Percentiles rank a stretch among this genome's conserved stretches.
Conservation (phyloP, 192 early-diverging fungal genomes). For the Helicostylum pulchrum region DNA sequence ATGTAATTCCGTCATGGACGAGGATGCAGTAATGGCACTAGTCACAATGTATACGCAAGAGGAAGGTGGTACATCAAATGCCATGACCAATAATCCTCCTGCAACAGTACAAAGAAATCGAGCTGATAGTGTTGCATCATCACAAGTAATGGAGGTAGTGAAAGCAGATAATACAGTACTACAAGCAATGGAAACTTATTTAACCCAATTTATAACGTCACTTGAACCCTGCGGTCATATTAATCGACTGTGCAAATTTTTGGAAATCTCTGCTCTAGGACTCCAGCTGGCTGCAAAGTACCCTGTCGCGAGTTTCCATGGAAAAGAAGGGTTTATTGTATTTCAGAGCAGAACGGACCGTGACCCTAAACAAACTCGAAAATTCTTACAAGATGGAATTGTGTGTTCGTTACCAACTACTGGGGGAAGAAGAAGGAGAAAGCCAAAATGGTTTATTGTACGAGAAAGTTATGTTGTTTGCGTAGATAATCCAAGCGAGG, state of each 20-base stretch:
- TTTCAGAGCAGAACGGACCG: constrained; percentile 47
- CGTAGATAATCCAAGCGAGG: constrained; percentile 42
- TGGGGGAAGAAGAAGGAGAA: constrained; percentile 15
- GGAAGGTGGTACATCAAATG: no score
- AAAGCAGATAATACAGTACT: not conserved
- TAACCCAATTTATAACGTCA: constrained; percentile 38
- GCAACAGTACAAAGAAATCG: not conserved
- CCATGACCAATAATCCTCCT: no score
- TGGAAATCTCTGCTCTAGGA: constrained; percentile 48
- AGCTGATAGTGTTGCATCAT: not conserved
- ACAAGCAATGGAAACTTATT: constrained; percentile 15
- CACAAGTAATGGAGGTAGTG: not conserved
- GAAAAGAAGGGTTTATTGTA: constrained; percentile 66
- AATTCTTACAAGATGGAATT: constrained; percentile 9
- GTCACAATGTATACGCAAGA: no score
- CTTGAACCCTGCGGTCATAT: constrained; percentile 38
- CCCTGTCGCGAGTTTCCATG: constrained; percentile 46
- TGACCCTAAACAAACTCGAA: constrained; percentile 22
- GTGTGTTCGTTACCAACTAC: not conserved
- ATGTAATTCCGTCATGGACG: not conserved
- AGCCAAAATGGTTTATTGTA: constrained; percentile 66
- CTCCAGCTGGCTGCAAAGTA: constrained; percentile 25
- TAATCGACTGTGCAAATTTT: constrained; percentile 47
- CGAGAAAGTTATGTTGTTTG: constrained; percentile 57
- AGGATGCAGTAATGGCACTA: not conserved